Evolutionary conservation across 139 green algal species (phyloP).

Genomic region (Chlamydomonas asymmetrica): DNA sequence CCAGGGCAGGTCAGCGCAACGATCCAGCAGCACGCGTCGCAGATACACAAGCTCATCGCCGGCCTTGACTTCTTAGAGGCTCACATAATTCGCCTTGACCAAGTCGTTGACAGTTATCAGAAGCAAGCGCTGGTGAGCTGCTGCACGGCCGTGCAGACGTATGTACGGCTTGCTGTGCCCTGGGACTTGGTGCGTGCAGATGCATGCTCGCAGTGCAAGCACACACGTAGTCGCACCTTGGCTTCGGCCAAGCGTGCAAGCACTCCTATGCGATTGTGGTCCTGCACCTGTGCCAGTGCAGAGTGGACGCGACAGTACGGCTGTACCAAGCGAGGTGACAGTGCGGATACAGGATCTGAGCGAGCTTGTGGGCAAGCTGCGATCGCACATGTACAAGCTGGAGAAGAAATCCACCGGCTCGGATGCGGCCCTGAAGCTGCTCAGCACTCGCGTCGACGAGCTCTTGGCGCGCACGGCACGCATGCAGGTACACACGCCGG

Average conservation of each 20-base stretch:
- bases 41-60: conserved; percentile 48
- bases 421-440: conserved; percentile 2
- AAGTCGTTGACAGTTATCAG: conserved; percentile 37
- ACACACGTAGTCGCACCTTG: no score
- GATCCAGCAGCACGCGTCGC: conserved; percentile 39
- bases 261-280: no score
- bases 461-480: neutral
- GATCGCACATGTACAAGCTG: conserved; percentile 43
- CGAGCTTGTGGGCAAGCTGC: conserved; percentile 43
- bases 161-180: no score
- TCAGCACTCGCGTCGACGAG: neutral
- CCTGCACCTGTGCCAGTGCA: no score
- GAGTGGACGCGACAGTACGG: no score
- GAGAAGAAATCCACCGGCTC: conserved; percentile 21
- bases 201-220: no score
- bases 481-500: conserved; percentile 10
- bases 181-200: no score
- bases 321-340: conserved; percentile 35
- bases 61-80: conserved; percentile 46
- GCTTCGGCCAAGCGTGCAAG: no score
- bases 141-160: no score
- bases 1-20: conserved; percentile 3
- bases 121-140: conserved; percentile 32
- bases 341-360: conserved; percentile 29
- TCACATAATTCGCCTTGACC: conserved; percentile 44